Evolutionary conservation across 75 land plant species (phyloP).

Genomic region (Pseudotsuga menziesii): DNA sequence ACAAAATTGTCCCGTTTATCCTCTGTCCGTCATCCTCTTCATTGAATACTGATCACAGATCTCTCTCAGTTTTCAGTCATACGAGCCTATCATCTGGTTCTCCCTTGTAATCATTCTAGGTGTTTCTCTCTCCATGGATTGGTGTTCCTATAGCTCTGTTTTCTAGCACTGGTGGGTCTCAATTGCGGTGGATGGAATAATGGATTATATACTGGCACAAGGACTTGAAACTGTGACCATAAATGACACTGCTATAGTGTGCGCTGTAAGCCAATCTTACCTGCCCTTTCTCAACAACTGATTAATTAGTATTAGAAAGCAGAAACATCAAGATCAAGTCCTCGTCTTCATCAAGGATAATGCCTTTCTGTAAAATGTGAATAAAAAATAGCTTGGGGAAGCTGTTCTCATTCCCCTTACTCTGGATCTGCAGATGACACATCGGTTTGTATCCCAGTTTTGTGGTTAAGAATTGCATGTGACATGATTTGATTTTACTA

Average conservation of each 20-base stretch:
- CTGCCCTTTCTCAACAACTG: conserved; percentile 36
- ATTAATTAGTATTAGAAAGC: conserved; percentile 28
- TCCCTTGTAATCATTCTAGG: background rate
- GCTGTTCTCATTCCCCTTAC: conserved; percentile 30
- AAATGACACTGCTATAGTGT: conserved; percentile 25
- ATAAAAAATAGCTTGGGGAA: conserved; percentile 26
- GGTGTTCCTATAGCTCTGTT: background rate
- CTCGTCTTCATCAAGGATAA: conserved; percentile 26
- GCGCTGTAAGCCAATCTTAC: conserved; percentile 34
- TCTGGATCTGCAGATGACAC: background rate
- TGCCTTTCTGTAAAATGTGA: conserved; percentile 23
- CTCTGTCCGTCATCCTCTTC: background rate
- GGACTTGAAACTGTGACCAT: conserved; percentile 15
- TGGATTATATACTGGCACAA: background rate
- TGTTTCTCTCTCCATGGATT: background rate
- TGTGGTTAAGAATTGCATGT: background rate
- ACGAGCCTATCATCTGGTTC: background rate
- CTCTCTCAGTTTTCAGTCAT: background rate
- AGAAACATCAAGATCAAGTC: background rate
- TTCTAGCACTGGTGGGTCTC: background rate
- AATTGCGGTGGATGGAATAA: background rate
- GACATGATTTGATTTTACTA: background rate
- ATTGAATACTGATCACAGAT: background rate
- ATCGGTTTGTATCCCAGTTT: conserved; percentile 36
- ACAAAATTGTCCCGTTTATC: background rate